Base-by-base conservation (phyloP, 768 basidiomycete species). In the Mycena kentingensis region DNA sequence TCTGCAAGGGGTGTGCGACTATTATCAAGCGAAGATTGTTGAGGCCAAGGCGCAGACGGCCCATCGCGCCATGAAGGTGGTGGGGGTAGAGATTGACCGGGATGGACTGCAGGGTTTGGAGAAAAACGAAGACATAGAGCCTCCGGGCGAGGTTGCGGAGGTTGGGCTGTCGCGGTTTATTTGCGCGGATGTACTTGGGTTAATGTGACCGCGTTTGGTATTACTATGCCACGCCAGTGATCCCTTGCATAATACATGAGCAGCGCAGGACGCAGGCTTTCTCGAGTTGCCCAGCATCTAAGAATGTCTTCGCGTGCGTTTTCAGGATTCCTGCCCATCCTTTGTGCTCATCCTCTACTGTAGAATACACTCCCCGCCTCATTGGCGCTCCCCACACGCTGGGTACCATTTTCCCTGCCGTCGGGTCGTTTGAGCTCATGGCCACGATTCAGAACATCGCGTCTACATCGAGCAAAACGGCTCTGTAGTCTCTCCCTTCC, bases 401-500 rank as follows among this genome's bases (percentile, higher is more conserved):
- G 62, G 96, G 96, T 97, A 62, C 58, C 77, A 50, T 44, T 51
- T 55, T 16, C 57, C 41, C 52, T 46, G 21, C 51, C 24, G 53
- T 19, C 27, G 27, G 51, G 51, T 47, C 28, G 32, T 46, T 38
- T 7, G 53, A 34, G 47, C 50, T 50, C 55, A 66, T 61, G 69
- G 15, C 41, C 49, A 22, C 45, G 27, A 41, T 45, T 43, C 72
- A 98, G 97, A 98, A 63, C 93, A 98, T 77, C 89, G 96, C 60
- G 88, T 96, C 54, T 99, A 73, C 82, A 84, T 93, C 74, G 95
- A 98, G 72, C 88, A 91, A 67, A 87, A 90, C 64, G 88, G 88
- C 63, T 79, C 82, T 48, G 88, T 90, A 69, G 74, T 91, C 49
- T 93, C 92, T 11, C 78, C 88, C 54, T 93, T 87, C 83, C 97